Conservation (phyloP, 208 protist genomes). For the Leishmania arabica region DNA sequence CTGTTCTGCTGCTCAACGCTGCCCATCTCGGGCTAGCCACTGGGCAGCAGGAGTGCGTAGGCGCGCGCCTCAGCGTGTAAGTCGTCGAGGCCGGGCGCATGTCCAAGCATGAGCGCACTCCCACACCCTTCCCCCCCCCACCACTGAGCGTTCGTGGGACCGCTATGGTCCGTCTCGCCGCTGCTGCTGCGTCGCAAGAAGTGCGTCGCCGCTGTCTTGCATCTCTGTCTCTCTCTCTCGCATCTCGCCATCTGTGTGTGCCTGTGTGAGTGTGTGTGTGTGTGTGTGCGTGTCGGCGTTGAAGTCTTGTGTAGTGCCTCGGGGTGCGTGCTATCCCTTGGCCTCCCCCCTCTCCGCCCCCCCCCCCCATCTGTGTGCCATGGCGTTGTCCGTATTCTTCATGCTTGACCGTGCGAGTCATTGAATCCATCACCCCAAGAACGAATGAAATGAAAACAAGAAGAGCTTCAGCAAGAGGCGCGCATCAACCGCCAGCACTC, state of each 20-base stretch:
- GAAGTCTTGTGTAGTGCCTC: background rate
- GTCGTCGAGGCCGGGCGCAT: background rate
- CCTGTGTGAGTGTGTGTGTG: background rate
- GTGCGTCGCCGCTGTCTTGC: background rate
- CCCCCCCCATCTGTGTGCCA: background rate
- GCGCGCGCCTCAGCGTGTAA: background rate
- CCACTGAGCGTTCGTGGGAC: background rate
- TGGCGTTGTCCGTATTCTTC: background rate
- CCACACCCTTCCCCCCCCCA: background rate
- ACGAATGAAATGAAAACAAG: background rate
- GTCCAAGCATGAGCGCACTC: background rate
- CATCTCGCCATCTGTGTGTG: background rate
- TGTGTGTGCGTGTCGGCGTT: background rate
- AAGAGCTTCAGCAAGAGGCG: background rate
- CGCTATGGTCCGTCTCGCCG: background rate
- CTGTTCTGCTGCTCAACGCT: constrained; percentile 24
- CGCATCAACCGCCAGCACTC: background rate
- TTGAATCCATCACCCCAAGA: background rate
- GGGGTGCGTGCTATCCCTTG: background rate
- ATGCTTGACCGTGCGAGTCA: background rate
- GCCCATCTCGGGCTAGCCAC: background rate
- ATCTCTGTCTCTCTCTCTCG: background rate
- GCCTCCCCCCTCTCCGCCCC: background rate
- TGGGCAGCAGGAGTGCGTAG: background rate
- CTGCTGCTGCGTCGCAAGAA: background rate